Evolutionary conservation across 1,284 basidiomycete genomes (phyloP), one percentile per base, ranked within the genome.

Genomic region (Athelia psychrophila): DNA sequence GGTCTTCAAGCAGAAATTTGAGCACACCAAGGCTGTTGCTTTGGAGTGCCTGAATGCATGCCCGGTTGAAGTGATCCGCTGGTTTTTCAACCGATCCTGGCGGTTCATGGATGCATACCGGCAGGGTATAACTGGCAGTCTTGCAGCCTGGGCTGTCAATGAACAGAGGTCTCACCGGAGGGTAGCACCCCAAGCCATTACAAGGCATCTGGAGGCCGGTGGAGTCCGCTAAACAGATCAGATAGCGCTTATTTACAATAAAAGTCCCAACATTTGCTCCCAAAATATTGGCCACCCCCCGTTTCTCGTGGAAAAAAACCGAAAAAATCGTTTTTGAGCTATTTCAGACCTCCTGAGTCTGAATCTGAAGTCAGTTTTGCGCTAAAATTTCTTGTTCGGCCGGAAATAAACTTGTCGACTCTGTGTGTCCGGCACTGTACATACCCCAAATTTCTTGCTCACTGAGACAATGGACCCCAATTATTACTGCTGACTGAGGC

Each of bases 21-120:
- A 54, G 24, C 58, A 57, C 33, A 63, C 63, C 38, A 69, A 68
- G 55, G 53, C 63, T 44, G 55, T 59, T 10, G 60, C 57, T 15
- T 16, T 56, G 6, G 49, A 60, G 40, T 60, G 58, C 44, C 55
- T 68, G n/a, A 55, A 64, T 56, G 52, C 55, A 9, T 67, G 64
- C 48, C 61, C 65, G 20, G 27, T 49, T 13, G 60, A 67, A 9
- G 62, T 66, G 19, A 63, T 66, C 44, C 51, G 51, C 16, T 48
- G 54, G 20, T 68, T 67, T 46, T 60, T 67, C 49, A 67, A 68
- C 45, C 49, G 58, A 8, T 61, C 62, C 9, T 65, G 59, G 58
- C 44, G 56, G 18, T 65, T 64, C 47, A 63, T 68, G 60, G 55
- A 52, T 50, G 59, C 65, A 15, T 69, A 69, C 48, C 49, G 54